Base-by-base conservation (phyloP, 306 rosid genomes). In the Cicer pinnatifidum region DNA sequence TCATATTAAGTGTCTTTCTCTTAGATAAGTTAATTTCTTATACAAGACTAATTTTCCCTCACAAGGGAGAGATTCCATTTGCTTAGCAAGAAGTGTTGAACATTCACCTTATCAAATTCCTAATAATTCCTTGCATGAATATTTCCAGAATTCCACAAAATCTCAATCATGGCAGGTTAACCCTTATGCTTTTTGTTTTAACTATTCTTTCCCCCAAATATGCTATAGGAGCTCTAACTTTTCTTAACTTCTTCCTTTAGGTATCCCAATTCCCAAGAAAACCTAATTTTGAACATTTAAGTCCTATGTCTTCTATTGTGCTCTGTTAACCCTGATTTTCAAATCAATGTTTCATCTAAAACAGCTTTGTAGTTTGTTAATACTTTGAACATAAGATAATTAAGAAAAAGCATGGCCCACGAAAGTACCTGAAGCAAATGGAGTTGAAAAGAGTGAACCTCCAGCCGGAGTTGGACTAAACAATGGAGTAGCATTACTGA, bases 341-440 rank as follows among this genome's bases (percentile, higher is more conserved):
- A 69, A 78, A 78, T 52, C 44, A 63, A 72, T 10, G 19, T 62
- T 72, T 17, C 54, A 16, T 61, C 61, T 28, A 71, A 54, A 79
- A 70, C 71, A 69, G 38, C 72, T 45, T 28, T 11, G n/a, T 1
- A 33, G 45, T 65, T 57, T 20, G 17, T 71, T 41, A 66, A 72
- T 41, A 54, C 61, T 67, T 39, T 39, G 56, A 61, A 60, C 67
- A 43, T 66, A 53, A 15, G 58, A 20, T 44, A 58, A 40, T 40
- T 7, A 52, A 8, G 45, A 57, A 8, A 57, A 68, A 48, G 44
- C 13, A 74, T 82, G 69, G 46, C 54, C 23, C 53, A 57, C 77
- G 67, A 80, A 77, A 61, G 67, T 88, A 92, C 99, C 97, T 69
- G 96, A 80, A 78, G 86, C 85, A 82, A 88, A 92, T 59, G 98